Base-by-base conservation (phyloP, 2,329 filamentous ascomycete genomes). In the Sclerotinia nivalis region DNA sequence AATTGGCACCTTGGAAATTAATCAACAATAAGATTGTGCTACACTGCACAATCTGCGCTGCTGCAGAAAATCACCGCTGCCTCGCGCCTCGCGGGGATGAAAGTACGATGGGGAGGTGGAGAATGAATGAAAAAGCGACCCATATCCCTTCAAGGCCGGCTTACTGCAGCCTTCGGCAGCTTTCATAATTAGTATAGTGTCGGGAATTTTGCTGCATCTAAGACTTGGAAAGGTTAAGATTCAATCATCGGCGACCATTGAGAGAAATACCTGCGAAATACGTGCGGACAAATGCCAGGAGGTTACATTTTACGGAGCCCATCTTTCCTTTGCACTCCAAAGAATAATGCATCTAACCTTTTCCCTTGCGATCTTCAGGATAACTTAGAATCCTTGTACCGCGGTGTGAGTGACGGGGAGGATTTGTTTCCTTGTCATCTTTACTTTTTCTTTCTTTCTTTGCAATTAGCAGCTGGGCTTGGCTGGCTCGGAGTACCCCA, bases 361-460 rank as follows among this genome's bases (percentile, higher is more conserved):
- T 62, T 68, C 13, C 37, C 66, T 52, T 31, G 31, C 45, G 66
- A 62, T 68, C 66, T 68, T 68, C 66, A 68, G 67, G 67, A 69
- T 64, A 47, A 47, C 18, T n/a, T 22, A 15, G 34, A 20, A 25
- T 52, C 58, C 59, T 54, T 55, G 67, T 65, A 49, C 58, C 49
- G 59, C 67, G 67, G 67, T 37, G 67, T 37, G 58, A 47, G 31
- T 20, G 49, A 55, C 28, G 40, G 58, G 67, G 34, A 68, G 59
- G 59, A 54, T 54, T 62, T 4, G 37, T 55, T 55, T 65, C 59
- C 67, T 28, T 47, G 67, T 65, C 28, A 37, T 7, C 28, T 66
- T 66, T 58, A 28, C 40, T 43, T 12, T 45, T 59, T 18, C 5
- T 25, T 31, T 49, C 18, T 8, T n/a, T 50, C 20, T 40, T 49